These are phyloP conservation scores for Zygosaccharomyces gambellarensis DNA, from an alignment of 805 yeast genomes.

Conservation along the genomic window DNA sequence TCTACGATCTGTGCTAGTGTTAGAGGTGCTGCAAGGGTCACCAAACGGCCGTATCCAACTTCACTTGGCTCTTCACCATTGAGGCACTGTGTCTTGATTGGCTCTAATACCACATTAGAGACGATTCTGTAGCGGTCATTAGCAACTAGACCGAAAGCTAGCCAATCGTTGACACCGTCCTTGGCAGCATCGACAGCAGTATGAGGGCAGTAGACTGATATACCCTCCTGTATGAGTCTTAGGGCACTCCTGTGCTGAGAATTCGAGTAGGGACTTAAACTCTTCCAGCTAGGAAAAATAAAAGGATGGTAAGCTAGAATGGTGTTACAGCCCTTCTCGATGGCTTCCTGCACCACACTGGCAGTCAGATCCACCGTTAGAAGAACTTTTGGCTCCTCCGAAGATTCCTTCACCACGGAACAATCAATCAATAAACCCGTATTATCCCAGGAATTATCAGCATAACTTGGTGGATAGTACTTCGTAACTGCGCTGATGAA, in stretches of 20 bases:
- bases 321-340: constrained; percentile 47
- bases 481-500: constrained; percentile 56
- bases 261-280: constrained; percentile 52
- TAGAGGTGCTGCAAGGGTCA: constrained; percentile 44
- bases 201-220: constrained; percentile 91
- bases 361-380: constrained; percentile 83
- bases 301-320: constrained; percentile 92
- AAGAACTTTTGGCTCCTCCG: constrained; percentile 37
- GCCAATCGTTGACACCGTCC: constrained; percentile 95
- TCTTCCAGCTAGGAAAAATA: constrained; percentile 82
- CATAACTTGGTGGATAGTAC: constrained; percentile 73
- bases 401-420: constrained; percentile 30
- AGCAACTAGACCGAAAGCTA: constrained; percentile 55
- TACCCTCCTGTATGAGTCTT: constrained; percentile 65
- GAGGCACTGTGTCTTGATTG: constrained; percentile 25
- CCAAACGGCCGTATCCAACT: constrained; percentile 81
- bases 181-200: constrained; percentile 90
- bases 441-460: constrained; percentile 92
- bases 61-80: constrained; percentile 33
- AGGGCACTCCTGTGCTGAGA: constrained; percentile 81
- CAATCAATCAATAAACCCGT: constrained; percentile 86
- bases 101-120: constrained; percentile 25
- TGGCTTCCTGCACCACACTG: constrained; percentile 81
- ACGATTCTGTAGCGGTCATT: constrained; percentile 15
- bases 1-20: constrained; percentile 43